Evolutionary conservation across 768 basidiomycete species (phyloP).

Genomic region (Hypholoma sublateritium): DNA sequence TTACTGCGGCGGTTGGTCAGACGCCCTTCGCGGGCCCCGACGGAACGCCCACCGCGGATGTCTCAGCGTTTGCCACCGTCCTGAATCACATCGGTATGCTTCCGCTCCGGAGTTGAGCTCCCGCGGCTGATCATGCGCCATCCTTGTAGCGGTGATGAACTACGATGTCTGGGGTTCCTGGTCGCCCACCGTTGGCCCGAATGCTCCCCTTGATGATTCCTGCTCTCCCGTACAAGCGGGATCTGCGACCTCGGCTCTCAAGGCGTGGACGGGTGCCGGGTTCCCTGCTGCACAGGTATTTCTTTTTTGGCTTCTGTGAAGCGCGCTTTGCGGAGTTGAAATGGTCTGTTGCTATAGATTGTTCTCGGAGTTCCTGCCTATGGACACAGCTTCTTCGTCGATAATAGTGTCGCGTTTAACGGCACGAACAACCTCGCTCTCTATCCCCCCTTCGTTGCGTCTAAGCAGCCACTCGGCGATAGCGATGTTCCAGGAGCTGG

Average conservation of each 20-base stretch:
- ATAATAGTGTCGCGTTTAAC: slow-evolving; percentile 36
- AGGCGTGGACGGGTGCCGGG: slow-evolving; percentile 71
- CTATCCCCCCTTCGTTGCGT: slow-evolving; percentile 51
- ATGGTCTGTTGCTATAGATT: slow-evolving; percentile 35
- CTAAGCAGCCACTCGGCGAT: slow-evolving; percentile 50
- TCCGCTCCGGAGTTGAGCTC: background rate
- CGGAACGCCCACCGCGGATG: slow-evolving; percentile 64
- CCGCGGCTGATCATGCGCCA: background rate
- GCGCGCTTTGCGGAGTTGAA: background rate
- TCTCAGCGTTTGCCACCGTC: slow-evolving; percentile 68
- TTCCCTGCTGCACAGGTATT: slow-evolving; percentile 58
- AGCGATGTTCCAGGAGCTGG: slow-evolving; percentile 21
- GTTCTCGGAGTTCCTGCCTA: slow-evolving; percentile 85
- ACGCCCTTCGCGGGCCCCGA: slow-evolving; percentile 44
- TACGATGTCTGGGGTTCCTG: slow-evolving; percentile 59
- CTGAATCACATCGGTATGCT: slow-evolving; percentile 48
- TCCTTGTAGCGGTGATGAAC: slow-evolving; percentile 50
- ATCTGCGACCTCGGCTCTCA: slow-evolving; percentile 70
- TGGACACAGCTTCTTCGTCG: slow-evolving; percentile 72
- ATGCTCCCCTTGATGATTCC: slow-evolving; percentile 78
- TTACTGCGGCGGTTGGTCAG: slow-evolving; percentile 48
- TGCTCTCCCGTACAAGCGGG: slow-evolving; percentile 69
- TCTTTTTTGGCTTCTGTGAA: background rate
- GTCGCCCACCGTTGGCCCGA: slow-evolving; percentile 68
- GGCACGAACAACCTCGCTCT: slow-evolving; percentile 32